Conservation (phyloP, 176 grass and related monocot species). For the Bothriochloa decipiens region DNA sequence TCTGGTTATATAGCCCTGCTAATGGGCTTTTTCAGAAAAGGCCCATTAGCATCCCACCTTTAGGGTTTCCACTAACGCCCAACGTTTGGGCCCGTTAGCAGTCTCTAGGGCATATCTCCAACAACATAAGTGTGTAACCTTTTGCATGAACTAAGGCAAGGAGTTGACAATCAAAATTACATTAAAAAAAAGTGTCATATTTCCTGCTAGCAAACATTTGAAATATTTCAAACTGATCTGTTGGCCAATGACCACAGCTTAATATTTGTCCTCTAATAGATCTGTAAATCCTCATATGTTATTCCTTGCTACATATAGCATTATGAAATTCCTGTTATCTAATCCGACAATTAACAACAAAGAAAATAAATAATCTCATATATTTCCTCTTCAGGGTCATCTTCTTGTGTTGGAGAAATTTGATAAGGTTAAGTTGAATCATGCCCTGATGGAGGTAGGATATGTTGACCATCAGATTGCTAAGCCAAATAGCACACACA, state of each 20-base stretch:
- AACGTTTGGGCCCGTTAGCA: too few relatives aligned
- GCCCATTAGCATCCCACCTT: too few relatives aligned
- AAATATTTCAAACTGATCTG: background rate
- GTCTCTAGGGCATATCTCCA: too few relatives aligned
- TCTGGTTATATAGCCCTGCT: too few relatives aligned
- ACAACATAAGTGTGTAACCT: background rate
- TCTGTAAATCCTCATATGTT: constrained; percentile 6
- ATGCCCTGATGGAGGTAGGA: constrained; percentile 92
- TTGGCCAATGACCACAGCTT: background rate
- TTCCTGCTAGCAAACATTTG: too few relatives aligned
- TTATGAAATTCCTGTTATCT: constrained; percentile 23
- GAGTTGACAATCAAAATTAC: constrained; percentile 4
- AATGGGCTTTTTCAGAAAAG: too few relatives aligned
- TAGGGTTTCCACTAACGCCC: too few relatives aligned
- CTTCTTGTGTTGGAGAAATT: constrained; percentile 89
- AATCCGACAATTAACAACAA: constrained; percentile 2
- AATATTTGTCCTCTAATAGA: constrained; percentile 12
- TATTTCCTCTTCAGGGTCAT: constrained; percentile 68
- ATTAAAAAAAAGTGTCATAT: too few relatives aligned
- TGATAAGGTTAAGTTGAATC: constrained; percentile 77
- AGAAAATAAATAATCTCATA: constrained; percentile 15
- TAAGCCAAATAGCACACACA: constrained; percentile 38
- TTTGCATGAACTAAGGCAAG: background rate
- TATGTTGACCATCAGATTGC: constrained; percentile 74
- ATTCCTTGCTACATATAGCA: constrained; percentile 1